A percentile compares a stretch with the other conserved stretches of the same genome.
Evolutionary conservation across 306 rosid species (phyloP).

Genomic region (Lathyrus tuberosus): DNA sequence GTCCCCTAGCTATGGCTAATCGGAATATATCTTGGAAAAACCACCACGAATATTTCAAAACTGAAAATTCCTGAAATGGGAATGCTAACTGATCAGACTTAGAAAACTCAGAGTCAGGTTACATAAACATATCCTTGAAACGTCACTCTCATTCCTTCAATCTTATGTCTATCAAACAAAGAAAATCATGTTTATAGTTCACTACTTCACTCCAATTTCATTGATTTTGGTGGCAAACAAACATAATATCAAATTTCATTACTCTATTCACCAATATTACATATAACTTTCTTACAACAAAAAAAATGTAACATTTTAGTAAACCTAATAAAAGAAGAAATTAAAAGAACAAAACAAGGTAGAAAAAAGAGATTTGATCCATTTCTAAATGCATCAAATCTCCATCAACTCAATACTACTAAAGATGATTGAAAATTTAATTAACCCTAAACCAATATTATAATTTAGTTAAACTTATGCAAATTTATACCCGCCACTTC

Average conservation of each 20-base stretch:
- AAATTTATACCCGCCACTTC: constrained; percentile 33
- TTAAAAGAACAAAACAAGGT: not conserved
- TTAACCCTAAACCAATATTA: constrained; percentile 31
- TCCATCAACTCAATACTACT: constrained; percentile 38
- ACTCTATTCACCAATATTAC: constrained; percentile 39
- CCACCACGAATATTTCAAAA: constrained; percentile 37
- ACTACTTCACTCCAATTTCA: constrained; percentile 20
- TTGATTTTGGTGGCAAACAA: constrained; percentile 39
- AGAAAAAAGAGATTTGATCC: constrained; percentile 1
- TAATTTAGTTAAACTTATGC: constrained; percentile 35
- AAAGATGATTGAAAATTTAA: constrained; percentile 21
- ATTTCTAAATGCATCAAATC: constrained; percentile 32
- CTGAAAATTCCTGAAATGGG: constrained; percentile 39
- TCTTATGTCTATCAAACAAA: not conserved
- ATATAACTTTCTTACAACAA: constrained; percentile 31
- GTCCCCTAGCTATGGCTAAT: not conserved
- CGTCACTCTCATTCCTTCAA: constrained; percentile 43
- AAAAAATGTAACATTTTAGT: constrained; percentile 30
- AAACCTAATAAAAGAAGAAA: not conserved
- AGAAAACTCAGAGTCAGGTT: constrained; percentile 56
- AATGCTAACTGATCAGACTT: constrained; percentile 43
- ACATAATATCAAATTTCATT: constrained; percentile 51
- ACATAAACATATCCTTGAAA: constrained; percentile 49
- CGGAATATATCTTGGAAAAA: constrained; percentile 8
- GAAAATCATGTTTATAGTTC: not conserved